Evolutionary conservation across 225 moss, liverwort and hornwort species (phyloP).

Genomic region (Marchantia paleacea): DNA sequence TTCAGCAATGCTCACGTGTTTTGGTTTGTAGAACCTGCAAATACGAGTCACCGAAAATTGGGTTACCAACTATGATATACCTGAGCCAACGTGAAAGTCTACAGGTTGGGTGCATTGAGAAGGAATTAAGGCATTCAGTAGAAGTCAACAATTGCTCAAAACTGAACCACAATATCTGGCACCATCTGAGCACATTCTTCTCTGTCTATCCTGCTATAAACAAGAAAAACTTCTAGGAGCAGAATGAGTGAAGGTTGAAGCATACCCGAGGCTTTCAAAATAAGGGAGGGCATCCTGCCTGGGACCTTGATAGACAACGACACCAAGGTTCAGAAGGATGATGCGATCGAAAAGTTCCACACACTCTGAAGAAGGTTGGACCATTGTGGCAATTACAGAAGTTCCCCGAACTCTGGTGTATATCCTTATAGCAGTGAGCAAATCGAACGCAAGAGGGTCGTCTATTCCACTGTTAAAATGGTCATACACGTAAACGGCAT

Average conservation of each 20-base stretch:
- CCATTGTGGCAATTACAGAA: conserved; percentile 47
- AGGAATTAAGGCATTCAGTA: neutral
- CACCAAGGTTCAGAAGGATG: conserved; percentile 67
- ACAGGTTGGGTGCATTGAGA: neutral
- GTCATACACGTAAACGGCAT: conserved; percentile 76
- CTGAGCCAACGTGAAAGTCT: neutral
- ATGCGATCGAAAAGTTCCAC: conserved; percentile 78
- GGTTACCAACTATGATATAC: neutral
- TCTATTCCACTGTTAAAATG: conserved; percentile 68
- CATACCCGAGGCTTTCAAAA: conserved; percentile 80
- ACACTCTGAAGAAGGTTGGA: conserved; percentile 58
- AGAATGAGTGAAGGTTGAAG: neutral
- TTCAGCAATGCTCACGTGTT: conserved; percentile 61
- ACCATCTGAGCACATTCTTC: neutral
- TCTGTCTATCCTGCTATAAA: neutral
- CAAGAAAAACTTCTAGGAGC: neutral
- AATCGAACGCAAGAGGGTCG: conserved; percentile 53
- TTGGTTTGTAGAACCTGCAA: conserved; percentile 78
- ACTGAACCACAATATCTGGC: neutral
- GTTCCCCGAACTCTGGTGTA: conserved; percentile 63
- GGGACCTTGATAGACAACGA: conserved; percentile 84
- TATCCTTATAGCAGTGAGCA: conserved; percentile 72
- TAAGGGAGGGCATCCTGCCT: conserved; percentile 82
- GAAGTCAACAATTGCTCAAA: neutral
- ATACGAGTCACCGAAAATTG: neutral